Evolutionary conservation across 176 grass and related monocot genomes (phyloP), one percentile per base, ranked within the genome.

Genomic region (Dendrocalamus sinicus): DNA sequence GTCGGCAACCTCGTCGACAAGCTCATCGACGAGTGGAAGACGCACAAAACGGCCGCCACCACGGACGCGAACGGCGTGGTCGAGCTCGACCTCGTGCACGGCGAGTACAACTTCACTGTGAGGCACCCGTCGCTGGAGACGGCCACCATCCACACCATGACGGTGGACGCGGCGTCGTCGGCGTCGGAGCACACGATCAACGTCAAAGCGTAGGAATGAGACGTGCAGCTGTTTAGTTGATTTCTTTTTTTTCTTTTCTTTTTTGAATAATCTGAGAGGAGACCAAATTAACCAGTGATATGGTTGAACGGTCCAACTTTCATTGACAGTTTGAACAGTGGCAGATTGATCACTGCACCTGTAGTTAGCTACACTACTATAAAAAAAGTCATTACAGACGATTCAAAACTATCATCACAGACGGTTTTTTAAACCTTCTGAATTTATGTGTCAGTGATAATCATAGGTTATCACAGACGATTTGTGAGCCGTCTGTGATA

Each of bases 11-110:
- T 87, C 50, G 96, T 98, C 12, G 96, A 98, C 85, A 95, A 85
- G 60, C 89, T 95, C 78, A 91, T 98, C 37, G 67, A 71, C 7
- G 90, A 95, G 73, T 95, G 91, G 96, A 95, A 72, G 67, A 76
- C 91, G 26, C 50, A 67, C 66, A 30, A 41, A 16, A 5, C 47
- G 58, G 24, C 35, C 3, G 85, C 77, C 22, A 90, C 60, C 13
- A 91, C 84, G 7, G 91, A 70, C 8, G 60, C 17, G 0, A 58
- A 84, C 8, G 96, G 96, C 17, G 81, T 69, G 1, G 23, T 89
- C 11, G 37, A 86, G 37, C 51, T 91, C 12, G 62, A 82, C 48
- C 86, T 98, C 22, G 84, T 89, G 46, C 86, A 87, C 26, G 93
- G 96, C 24, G 81, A 95, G 7, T 95, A 92, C 67, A 64, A 65